phyloP scores from a whole-genome alignment of 1,139 yeast species.

The Yamadazyma diddensiae region DNA sequence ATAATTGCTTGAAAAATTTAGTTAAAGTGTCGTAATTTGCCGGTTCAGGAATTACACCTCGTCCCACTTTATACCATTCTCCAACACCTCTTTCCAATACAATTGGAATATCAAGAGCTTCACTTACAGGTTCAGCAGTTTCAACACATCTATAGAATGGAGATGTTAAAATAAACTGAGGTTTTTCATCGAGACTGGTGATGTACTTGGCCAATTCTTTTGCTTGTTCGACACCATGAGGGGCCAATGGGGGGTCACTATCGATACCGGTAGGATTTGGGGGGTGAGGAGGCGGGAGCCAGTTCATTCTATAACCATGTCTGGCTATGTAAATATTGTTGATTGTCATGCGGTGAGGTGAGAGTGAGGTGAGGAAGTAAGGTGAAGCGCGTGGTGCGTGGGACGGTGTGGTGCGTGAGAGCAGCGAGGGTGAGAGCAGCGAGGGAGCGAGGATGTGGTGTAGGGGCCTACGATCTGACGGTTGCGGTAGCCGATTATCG shows the following conservation, averaged over 20 bases:
- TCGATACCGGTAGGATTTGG: conserved; percentile 79
- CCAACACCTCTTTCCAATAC: conserved; percentile 71
- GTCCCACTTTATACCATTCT: conserved; percentile 60
- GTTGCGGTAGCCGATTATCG: too few relatives aligned
- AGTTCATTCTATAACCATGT: conserved; percentile 80
- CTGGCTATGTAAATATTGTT: conserved; percentile 50
- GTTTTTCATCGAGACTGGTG: conserved; percentile 42
- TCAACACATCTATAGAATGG: conserved; percentile 91
- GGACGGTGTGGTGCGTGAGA: too few relatives aligned
- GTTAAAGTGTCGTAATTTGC: conserved; percentile 49
- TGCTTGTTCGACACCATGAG: conserved; percentile 80
- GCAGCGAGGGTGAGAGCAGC: too few relatives aligned
- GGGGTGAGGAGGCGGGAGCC: conserved; percentile 77
- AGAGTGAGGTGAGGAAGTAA: too few relatives aligned
- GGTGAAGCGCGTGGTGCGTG: too few relatives aligned
- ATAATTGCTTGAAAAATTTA: conserved; percentile 49
- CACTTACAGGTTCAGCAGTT: conserved; percentile 70
- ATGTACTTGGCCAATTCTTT: conserved; percentile 61
- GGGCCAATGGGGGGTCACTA: conserved; percentile 77
- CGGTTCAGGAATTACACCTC: conserved; percentile 56
- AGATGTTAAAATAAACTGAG: conserved; percentile 66
- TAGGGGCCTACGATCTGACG: too few relatives aligned
- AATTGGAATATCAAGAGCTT: conserved; percentile 52
- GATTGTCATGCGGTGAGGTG: conserved; percentile 38
- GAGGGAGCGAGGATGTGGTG: too few relatives aligned